Evolutionary conservation across 768 basidiomycete species (phyloP), one percentile per base, ranked within the genome.

Genomic region (Lactarius psammicola): DNA sequence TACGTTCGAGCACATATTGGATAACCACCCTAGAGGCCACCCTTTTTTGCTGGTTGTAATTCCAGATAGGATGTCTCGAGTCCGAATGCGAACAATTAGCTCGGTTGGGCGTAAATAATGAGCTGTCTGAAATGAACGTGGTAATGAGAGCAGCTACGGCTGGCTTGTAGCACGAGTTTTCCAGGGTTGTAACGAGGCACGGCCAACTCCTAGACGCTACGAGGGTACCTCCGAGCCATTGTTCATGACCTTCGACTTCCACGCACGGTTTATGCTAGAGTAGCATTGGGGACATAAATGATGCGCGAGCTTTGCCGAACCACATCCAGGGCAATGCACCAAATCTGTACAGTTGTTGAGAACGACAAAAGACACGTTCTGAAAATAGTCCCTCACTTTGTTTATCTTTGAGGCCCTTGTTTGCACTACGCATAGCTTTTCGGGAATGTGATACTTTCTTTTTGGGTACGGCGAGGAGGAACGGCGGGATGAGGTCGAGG

Each of bases 341-440:
- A 98, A 85, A 74, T 95, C 95, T 98, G 28, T 9, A 65, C 30
- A 60, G 4, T 40, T 33, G 30, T 15, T 42, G 30, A 59, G 1
- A 36, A 26, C 40, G 34, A 56, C 53, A 26, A 60, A 30, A 56
- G 46, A 44, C 20, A 26, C 11, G 9, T 20, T 23, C 42, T 42
- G 46, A 11, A 44, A 51, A n/a, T n/a, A 0, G 36, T 17, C 3
- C 77, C 86, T 67, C 72, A 94, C 96, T 94, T 66, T 87, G 87
- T 76, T 94, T 95, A 77, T 98, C 95, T 76, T 95, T 93, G 72
- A 97, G 78, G 1, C 95, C 94, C 76, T 98, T 98, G 77, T 95
- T 94, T 18, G 95, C 90, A 68, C 87, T 87, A 49, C 95, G 84
- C 94, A 96, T 96, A n/a, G 89, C 84, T 76, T 98, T 98, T 59